Evolutionary conservation across 2,329 filamentous ascomycete genomes (phyloP), one percentile per base, ranked within the genome.

Genomic region (Graphilbum ipis-grandicollis): DNA sequence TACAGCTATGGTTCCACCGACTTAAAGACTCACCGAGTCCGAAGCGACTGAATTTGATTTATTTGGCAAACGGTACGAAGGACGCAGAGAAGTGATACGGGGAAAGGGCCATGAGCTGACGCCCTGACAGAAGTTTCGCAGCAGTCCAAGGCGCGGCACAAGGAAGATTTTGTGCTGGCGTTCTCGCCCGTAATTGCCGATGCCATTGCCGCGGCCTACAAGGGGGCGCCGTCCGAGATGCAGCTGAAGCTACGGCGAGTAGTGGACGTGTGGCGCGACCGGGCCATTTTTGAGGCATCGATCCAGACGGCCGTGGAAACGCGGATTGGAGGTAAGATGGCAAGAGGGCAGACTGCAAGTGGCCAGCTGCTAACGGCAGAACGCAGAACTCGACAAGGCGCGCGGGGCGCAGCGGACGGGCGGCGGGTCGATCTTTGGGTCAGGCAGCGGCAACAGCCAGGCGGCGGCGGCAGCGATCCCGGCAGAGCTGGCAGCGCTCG

Each of bases 121-220:
- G 21, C 19, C 12, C 33, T 26, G 3, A 4, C 50, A 90, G 90
- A 98, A 65, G 86, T 98, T 40, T 81, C 84, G 18, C 90, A 98
- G 54, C 90, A 96, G 52, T 93, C 86, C 19, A 93, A 92, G 57
- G 88, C 83, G 34, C 78, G 88, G 26, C 77, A 80, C 44, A 94
- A 93, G 57, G 76, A 86, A 37, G 90, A 98, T 48, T 98, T 98
- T 48, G 69, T 94, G 13, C 69, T 79, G 42, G 88, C 90, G 8
- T 96, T 93, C 56, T 79, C 88, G 33, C 86, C 90, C 5, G 70
- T 93, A 47, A 81, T 98, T 44, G 83, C 83, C 17, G 90, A 98
- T 55, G 88, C 85, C n/a, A 79, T 80, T 9, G 69, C 82, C 13
- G 66, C 72, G n/a, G 88, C 90, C 29, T 98, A 96, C 56, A 93